Conservation (phyloP, 2,329 filamentous ascomycete species). For the Zymoseptoria crescenta region DNA sequence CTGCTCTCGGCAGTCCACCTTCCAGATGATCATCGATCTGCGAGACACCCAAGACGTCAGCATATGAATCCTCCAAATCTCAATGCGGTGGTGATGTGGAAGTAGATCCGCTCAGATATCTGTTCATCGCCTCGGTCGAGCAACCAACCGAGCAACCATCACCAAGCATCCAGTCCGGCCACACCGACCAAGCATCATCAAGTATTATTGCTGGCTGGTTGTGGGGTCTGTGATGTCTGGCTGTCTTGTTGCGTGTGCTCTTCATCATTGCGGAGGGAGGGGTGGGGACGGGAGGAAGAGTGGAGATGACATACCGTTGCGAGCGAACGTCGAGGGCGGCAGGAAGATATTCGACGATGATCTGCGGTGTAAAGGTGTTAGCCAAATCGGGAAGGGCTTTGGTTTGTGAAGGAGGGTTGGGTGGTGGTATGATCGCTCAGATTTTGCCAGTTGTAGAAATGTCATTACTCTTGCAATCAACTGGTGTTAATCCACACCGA, state of each 20-base stretch:
- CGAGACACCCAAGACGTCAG: too few relatives aligned
- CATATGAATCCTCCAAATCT: too few relatives aligned
- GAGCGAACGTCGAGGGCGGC: not conserved
- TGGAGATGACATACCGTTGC: not conserved
- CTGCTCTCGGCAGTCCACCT: too few relatives aligned
- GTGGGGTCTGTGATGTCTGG: not conserved
- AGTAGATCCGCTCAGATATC: not conserved
- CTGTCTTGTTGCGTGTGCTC: not conserved
- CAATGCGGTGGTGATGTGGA: too few relatives aligned
- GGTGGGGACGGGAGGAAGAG: too few relatives aligned
- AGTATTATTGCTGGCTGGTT: not conserved
- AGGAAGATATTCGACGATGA: not conserved
- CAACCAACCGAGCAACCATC: not conserved
- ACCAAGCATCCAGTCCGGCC: not conserved
- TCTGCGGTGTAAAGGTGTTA: not conserved
- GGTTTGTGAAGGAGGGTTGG: not conserved
- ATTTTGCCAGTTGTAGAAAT: not conserved
- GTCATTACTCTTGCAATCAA: not conserved
- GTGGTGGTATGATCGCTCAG: not conserved
- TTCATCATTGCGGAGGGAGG: not conserved
- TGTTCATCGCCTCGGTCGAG: not conserved
- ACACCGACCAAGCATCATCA: not conserved
- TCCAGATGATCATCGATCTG: too few relatives aligned
- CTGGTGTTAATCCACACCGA: not conserved
- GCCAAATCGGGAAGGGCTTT: not conserved